Percentiles rank a stretch among this genome's conserved stretches.
These are phyloP conservation scores for Gilbertella persicaria DNA, from an alignment of 371 early-diverging fungal species.

Conservation along the genomic window DNA sequence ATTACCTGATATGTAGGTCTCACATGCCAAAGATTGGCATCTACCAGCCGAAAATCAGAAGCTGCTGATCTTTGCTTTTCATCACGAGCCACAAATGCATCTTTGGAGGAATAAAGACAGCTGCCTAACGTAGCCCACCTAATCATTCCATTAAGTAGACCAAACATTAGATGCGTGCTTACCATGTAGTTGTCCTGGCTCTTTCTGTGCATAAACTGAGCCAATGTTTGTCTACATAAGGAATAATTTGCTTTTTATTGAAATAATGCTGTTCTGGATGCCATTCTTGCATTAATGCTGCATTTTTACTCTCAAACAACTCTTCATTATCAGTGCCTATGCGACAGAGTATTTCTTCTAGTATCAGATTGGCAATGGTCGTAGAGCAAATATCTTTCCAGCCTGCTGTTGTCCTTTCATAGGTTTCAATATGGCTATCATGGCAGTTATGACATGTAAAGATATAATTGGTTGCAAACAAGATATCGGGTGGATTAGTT, in stretches of 20 bases:
- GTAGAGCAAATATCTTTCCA: constrained; percentile 76
- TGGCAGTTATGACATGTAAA: constrained; percentile 57
- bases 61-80: constrained; percentile 66
- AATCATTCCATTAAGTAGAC: neutral
- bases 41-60: constrained; percentile 63
- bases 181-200: constrained; percentile 66
- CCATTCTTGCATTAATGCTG: constrained; percentile 53
- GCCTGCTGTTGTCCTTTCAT: constrained; percentile 65
- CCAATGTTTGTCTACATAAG: constrained; percentile 73
- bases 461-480: constrained; percentile 67
- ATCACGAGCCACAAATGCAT: constrained; percentile 62
- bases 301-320: constrained; percentile 54
- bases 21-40: constrained; percentile 67
- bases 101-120: constrained; percentile 65
- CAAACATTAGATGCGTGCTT: neutral
- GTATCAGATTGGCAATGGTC: constrained; percentile 64
- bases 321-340: constrained; percentile 38
- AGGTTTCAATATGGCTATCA: constrained; percentile 43
- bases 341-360: constrained; percentile 51
- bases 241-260: constrained; percentile 68
- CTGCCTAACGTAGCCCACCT: constrained; percentile 72
- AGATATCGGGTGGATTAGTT: constrained; percentile 50
- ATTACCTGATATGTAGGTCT: constrained; percentile 52
- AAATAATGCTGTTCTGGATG: constrained; percentile 62
- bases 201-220: constrained; percentile 69